phyloP scores from a whole-genome alignment of 2,329 filamentous ascomycete species.

The Blumeriella jaapii region DNA sequence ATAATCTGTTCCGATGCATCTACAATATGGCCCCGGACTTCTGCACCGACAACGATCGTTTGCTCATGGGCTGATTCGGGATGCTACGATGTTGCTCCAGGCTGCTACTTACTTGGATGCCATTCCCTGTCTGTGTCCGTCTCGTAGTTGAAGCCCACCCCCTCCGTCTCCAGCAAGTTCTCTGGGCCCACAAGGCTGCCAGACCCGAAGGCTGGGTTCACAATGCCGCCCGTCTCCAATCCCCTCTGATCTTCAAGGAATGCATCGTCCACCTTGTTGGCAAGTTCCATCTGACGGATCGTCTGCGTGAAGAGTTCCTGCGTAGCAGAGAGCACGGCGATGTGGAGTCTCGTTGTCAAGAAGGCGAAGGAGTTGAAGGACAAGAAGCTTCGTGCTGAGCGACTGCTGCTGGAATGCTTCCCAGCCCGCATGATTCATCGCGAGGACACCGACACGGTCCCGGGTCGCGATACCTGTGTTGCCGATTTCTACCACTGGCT shows the following conservation, averaged over 20 bases:
- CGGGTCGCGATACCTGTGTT: conserved; percentile 20
- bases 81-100: conserved; percentile 16
- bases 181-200: conserved; percentile 19
- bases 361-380: conserved; percentile 17
- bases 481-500: conserved; percentile 25
- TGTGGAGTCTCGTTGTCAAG: conserved; percentile 11
- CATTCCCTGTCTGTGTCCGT: conserved; percentile 12
- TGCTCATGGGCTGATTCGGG: conserved; percentile 10
- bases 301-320: conserved; percentile 11
- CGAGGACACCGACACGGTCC: conserved; percentile 7
- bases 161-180: conserved; percentile 16
- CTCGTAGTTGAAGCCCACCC: conserved; percentile 18
- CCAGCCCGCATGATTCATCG: conserved; percentile 17
- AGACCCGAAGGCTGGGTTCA: conserved; percentile 20
- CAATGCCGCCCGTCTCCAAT: conserved; percentile 18
- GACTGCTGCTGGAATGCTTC: conserved; percentile 14
- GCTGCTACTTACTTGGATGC: conserved; percentile 16
- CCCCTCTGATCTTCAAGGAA: conserved; percentile 23
- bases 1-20: conserved; percentile 22
- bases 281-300: conserved; percentile 10
- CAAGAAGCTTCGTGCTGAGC: conserved; percentile 19
- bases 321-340: not conserved
- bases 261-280: conserved; percentile 22
- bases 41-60: conserved; percentile 2
- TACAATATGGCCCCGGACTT: conserved; percentile 15